Base-by-base conservation (phyloP, 371 early-diverging fungal genomes). In the Mucor indicus region DNA sequence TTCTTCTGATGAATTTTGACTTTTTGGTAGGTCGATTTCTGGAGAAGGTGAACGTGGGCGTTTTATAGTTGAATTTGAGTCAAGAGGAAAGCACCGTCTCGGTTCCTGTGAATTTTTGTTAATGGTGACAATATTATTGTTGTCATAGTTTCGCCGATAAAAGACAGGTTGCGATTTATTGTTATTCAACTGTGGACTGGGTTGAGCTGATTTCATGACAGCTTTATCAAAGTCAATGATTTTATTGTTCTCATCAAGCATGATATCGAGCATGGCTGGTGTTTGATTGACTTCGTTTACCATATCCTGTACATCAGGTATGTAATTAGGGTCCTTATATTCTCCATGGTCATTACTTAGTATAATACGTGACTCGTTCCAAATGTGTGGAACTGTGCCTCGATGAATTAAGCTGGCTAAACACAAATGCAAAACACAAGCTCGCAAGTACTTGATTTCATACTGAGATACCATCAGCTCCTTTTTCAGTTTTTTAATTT, bases 401-500 rank as follows among this genome's bases (percentile, higher is more conserved):
- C 53, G 46, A 38, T 60, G 53, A 5, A 53, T 44, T 10, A 72
- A 32, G 23, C 53, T 51, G 1, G 64, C 42, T 10, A 69, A 20
- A 6, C 55, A 51, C 19, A 69, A 29, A 12, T 69, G 60, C 5
- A 72, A 48, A 2, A 61, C 51, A 35, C 55, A 69, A 4, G 67
- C 73, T 30, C 62, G 54, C 33, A 72, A 33, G 25, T 72, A 72
- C 22, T 66, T 64, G 1, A 57, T 55, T 42, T 72, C 73, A 32
- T 61, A 72, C 38, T 69, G 57, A 1, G 53, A 37, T 25, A 55
- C 25, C 3, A 59, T 54, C 11, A 69, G 16, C 35, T 57, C 42
- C 38, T 58, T 37, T 6, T 50, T 47, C 11, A 69, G 29, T 3
- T 30, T 33, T 20, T 39, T 32, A 12, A 67, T 46, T 24, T 72